These are phyloP conservation scores for Corallochytrium limacisporum DNA, from an alignment of 78 protist species.

Conservation along the genomic window DNA sequence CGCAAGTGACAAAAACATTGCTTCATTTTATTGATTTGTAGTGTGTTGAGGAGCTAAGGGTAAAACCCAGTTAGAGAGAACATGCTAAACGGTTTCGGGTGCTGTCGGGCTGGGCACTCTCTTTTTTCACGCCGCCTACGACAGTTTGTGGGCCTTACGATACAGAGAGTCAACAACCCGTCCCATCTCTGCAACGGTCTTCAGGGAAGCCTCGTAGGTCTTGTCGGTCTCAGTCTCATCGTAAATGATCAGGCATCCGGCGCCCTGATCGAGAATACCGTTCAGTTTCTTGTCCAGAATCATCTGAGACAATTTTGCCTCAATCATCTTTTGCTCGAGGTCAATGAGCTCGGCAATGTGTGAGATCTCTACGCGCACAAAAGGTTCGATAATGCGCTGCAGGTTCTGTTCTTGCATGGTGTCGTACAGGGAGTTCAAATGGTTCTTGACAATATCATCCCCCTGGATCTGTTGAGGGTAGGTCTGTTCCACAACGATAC, in stretches of 20 bases:
- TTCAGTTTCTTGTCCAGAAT: conserved; percentile 80
- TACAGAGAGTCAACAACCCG: conserved; percentile 67
- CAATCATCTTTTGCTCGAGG: conserved; percentile 55
- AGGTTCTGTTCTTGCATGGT: conserved; percentile 79
- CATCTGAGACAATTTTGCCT: conserved; percentile 85
- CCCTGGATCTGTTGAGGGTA: background rate
- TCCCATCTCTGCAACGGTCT: conserved; percentile 50
- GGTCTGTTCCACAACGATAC: too few relatives aligned
- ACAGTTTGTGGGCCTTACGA: conserved; percentile 48
- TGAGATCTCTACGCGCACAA: conserved; percentile 60
- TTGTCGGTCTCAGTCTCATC: conserved; percentile 37
- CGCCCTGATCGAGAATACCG: conserved; percentile 92
- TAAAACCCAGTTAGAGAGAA: background rate
- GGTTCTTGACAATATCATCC: conserved; percentile 31
- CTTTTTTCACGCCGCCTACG: conserved; percentile 13
- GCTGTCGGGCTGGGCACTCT: background rate
- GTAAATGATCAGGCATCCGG: conserved; percentile 74
- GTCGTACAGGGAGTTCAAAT: conserved; percentile 62
- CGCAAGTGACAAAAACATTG: background rate
- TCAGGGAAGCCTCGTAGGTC: conserved; percentile 35
- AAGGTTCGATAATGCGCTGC: conserved; percentile 83
- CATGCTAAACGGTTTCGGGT: background rate
- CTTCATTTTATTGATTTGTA: background rate
- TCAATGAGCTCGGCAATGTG: conserved; percentile 34
- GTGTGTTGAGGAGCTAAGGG: background rate